Evolutionary conservation across 306 rosid species (phyloP), one percentile per base, ranked within the genome.

Genomic region (Nissolia schottii): DNA sequence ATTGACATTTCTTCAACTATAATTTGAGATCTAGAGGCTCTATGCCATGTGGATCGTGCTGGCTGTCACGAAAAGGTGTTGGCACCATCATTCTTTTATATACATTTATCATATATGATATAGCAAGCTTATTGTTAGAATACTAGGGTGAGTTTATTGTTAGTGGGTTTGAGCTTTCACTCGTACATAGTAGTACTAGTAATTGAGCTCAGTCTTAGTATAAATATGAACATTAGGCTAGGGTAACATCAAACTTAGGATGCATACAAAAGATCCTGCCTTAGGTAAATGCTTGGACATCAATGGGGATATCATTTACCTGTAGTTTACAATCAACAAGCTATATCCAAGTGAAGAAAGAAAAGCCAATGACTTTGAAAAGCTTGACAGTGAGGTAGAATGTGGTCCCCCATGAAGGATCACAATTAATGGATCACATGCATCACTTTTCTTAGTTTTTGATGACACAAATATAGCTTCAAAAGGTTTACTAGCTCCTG

Each of bases 401-500:
- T 94, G 99, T 3, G 99, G 97, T 20, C 99, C 97, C 8, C 99
- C 99, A 23, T 94, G 99, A 82, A 94, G 97, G 67, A 75, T 23
- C 24, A 86, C 96, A 68, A 91, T 84, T 73, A 94, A 41, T 19
- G 99, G 96, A 82, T 85, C 83, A 59, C 81, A 62, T 14, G 79
- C 31, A 41, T 87, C 89, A 70, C 64, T 84, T 82, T 81, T 81
- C 81, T 75, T 76, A 14, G 81, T 34, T 51, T 79, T 82, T 50
- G 99, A 83, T 72, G 97, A 85, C 71, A 94, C 86, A 82, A 86
- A 94, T 67, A 85, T 85, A 28, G 97, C 92, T 84, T 94, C 99
- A 77, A 79, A 77, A 55, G 97, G 99, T 71, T 82, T 81, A 63
- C 59, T 71, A 48, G 99, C 89, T 53, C 99, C 97, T 94, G 92